Evolutionary conservation across 2,329 filamentous ascomycete genomes (phyloP), one percentile per base, ranked within the genome.

Genomic region (Eurotiales sp.): DNA sequence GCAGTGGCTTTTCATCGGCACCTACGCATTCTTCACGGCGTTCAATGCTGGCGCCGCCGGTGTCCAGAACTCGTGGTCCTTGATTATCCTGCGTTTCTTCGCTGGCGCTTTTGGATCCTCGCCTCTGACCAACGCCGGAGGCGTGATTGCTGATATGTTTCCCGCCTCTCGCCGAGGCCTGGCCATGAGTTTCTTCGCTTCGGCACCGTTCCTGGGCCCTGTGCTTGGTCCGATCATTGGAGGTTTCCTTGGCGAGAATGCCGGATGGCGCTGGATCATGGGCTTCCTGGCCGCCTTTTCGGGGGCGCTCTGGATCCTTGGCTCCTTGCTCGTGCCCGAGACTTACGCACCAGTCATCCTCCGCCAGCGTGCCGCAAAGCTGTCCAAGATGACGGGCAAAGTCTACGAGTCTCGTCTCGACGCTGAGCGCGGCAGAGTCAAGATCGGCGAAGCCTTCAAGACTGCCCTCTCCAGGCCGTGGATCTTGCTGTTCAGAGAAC

Each of bases 251-350:
- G 81, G 82, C 8, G 76, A 83, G 64, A 73, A 77, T 2, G 77
- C 76, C 12, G 84, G 84, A 14, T 88, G 86, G 86, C 74, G 83
- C 59, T 88, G 85, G 86, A 79, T 88, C 19, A 75, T 81, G 64
- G 83, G 82, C 1, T 67, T 87, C 44, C 76, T 83, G 61, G 76
- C 79, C 46, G 81, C 83, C 54, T 84, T 87, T 63, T 83, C 81
- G 2, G 82, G 81, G 8, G 67, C 76, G 10, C 74, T 86, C 45
- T 85, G 81, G 67, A 61, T 71, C 21, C 17, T 62, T 2, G 65
- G 65, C 19, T 49, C 61, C 2, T 49, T 64, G 1, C 47, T 66
- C 14, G 61, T 69, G 23, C 68, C 67, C 0, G 67, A 70, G 51
- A 70, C 68, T 1, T 81, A 78, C 57, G 71, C 71, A 0, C 77